Evolutionary conservation across 140 eudicot genomes (phyloP).

Genomic region (Anethum foeniculum): DNA sequence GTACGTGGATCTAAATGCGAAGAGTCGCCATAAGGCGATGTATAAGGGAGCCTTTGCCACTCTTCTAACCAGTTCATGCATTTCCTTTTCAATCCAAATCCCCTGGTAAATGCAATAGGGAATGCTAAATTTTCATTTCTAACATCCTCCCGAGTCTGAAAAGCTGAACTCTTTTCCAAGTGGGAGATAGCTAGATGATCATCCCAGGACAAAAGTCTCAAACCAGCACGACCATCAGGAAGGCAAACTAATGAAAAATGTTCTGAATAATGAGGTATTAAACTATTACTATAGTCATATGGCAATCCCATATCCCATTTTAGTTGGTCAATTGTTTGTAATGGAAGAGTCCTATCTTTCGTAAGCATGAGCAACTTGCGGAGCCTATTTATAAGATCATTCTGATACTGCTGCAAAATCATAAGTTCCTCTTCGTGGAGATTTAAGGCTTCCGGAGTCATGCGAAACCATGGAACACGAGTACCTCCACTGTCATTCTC

Average conservation of each 20-base stretch:
- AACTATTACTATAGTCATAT: constrained; percentile 37
- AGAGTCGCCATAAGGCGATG: constrained; percentile 64
- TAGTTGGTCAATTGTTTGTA: constrained; percentile 70
- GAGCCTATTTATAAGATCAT: constrained; percentile 52
- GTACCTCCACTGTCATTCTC: constrained; percentile 66
- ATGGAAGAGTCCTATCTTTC: constrained; percentile 44
- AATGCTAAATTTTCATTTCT: constrained; percentile 34
- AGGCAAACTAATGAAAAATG: constrained; percentile 43
- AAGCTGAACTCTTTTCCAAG: constrained; percentile 31
- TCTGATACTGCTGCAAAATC: constrained; percentile 31
- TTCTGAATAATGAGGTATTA: constrained; percentile 33
- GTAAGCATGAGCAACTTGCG: constrained; percentile 75
- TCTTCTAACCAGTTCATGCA: constrained; percentile 68
- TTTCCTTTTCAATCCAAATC: constrained; percentile 74
- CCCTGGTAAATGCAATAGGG: constrained; percentile 71
- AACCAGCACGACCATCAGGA: constrained; percentile 54
- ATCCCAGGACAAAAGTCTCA: constrained; percentile 5
- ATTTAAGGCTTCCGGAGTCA: constrained; percentile 40
- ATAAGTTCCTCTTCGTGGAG: constrained; percentile 29
- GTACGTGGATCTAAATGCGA: constrained; percentile 84
- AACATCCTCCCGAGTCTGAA: constrained; percentile 19
- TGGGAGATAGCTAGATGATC: constrained; percentile 50
- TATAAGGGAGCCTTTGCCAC: constrained; percentile 85
- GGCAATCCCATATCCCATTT: constrained; percentile 94
- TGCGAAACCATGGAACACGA: constrained; percentile 64